phyloP scores from a whole-genome alignment of 2,329 filamentous ascomycete genomes.

The Akanthomyces muscarius region DNA sequence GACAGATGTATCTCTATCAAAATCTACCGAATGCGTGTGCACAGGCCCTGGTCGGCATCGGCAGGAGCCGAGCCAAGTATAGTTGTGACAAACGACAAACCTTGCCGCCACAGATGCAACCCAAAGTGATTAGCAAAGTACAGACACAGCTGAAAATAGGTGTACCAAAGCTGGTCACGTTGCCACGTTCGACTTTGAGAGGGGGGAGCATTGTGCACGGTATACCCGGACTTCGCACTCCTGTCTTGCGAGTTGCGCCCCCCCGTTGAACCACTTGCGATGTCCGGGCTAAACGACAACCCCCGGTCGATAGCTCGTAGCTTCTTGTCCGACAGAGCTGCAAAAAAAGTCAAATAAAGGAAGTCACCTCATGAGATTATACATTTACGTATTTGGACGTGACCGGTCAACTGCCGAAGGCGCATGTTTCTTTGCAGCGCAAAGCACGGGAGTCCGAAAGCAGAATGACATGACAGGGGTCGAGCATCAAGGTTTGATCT shows the following conservation, averaged over 20 bases:
- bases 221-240: not conserved
- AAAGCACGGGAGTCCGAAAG: too few species aligned
- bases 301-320: too few species aligned
- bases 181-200: not conserved
- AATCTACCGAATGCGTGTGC: too few species aligned
- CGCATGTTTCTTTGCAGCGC: too few species aligned
- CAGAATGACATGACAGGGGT: too few species aligned
- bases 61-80: not conserved
- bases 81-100: not conserved
- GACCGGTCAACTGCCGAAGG: too few species aligned
- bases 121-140: not conserved
- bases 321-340: too few species aligned
- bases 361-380: too few species aligned
- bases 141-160: not conserved
- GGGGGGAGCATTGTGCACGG: not conserved
- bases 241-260: not conserved
- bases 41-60: not conserved
- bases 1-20: too few species aligned
- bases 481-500: too few species aligned
- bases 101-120: conserved; percentile 6
- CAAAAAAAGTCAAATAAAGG: too few species aligned
- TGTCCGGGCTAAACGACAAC: not conserved
- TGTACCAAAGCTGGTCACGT: not conserved
- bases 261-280: not conserved
- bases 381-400: too few species aligned